These are phyloP conservation scores for Coniferiporia sulphurascens DNA, from an alignment of 1,284 basidiomycete species.

Conservation along the genomic window DNA sequence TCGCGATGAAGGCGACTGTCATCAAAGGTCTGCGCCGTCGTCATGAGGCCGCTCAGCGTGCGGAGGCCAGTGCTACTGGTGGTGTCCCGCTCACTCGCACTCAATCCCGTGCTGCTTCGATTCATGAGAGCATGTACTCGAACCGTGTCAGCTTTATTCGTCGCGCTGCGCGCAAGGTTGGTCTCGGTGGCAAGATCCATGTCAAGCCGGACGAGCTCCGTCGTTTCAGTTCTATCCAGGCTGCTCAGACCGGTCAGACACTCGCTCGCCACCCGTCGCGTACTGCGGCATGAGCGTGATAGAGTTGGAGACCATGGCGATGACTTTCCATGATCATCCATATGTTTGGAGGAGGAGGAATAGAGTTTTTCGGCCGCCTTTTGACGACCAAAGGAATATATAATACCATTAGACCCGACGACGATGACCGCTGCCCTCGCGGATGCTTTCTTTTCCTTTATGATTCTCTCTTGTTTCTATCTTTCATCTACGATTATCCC, in stretches of 20 bases:
- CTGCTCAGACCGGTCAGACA: conserved; percentile 67
- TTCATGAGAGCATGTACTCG: conserved; percentile 91
- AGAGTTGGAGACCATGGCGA: background rate
- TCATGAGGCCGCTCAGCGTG: conserved; percentile 45
- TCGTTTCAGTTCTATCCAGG: conserved; percentile 82
- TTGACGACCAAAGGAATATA: background rate
- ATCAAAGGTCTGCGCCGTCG: conserved; percentile 80
- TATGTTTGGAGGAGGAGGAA: background rate
- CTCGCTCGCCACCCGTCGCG: conserved; percentile 76
- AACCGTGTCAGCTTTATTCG: conserved; percentile 89
- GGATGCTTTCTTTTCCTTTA: background rate
- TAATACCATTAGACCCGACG: conserved; percentile 1
- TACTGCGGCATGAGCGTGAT: conserved; percentile 35
- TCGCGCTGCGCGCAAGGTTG: conserved; percentile 80
- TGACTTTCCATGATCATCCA: background rate
- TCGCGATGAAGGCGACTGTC: conserved; percentile 88
- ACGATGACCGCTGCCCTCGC: background rate
- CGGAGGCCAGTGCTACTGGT: conserved; percentile 38
- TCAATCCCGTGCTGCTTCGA: conserved; percentile 83
- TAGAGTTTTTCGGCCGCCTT: background rate
- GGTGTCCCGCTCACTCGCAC: conserved; percentile 84
- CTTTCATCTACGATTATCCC: background rate
- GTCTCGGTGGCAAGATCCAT: conserved; percentile 75
- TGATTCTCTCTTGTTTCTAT: background rate
- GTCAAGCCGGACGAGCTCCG: conserved; percentile 82